Percentiles rank a stretch among this genome's conserved stretches.
phyloP scores from a whole-genome alignment of 805 yeast genomes.

The baker's yeast (Saccharomyces cerevisiae) region DNA sequence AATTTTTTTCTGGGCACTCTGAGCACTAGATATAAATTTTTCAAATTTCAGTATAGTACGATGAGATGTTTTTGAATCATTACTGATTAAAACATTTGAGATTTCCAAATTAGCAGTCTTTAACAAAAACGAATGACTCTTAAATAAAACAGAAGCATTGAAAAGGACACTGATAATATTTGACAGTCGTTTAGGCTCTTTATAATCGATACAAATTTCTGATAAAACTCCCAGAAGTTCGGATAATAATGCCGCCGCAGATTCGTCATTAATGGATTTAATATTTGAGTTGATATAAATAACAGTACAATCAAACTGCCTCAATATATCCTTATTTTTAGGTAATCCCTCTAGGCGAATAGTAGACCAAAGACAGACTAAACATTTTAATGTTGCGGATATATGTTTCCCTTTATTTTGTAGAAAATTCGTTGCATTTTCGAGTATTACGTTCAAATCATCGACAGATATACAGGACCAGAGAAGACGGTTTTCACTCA shows the following conservation, averaged over 20 bases:
- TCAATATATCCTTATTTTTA: conserved; percentile 1
- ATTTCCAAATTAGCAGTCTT: conserved; percentile 11
- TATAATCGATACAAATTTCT: conserved; percentile 12
- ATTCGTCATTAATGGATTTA: not conserved
- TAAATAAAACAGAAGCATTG: conserved; percentile 17
- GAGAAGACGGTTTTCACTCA: not conserved
- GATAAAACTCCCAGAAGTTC: conserved; percentile 7
- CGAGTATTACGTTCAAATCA: not conserved
- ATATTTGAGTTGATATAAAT: conserved; percentile 15
- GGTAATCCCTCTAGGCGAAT: conserved; percentile 6
- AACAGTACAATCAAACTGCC: conserved; percentile 17
- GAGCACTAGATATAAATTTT: conserved; percentile 15
- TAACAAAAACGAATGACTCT: conserved; percentile 8
- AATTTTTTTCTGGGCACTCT: conserved; percentile 5
- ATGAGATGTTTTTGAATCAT: not conserved
- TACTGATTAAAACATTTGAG: conserved; percentile 4
- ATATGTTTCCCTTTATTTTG: not conserved
- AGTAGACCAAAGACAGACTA: conserved; percentile 8
- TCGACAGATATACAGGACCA: not conserved
- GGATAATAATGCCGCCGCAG: not conserved
- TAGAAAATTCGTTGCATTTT: not conserved
- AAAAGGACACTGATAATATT: conserved; percentile 24
- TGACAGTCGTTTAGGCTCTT: conserved; percentile 18
- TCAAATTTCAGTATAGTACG: conserved; percentile 12
- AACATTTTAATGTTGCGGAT: not conserved